Base-by-base conservation (phyloP, 495 filamentous ascomycete species). In the Darksidea phi region DNA sequence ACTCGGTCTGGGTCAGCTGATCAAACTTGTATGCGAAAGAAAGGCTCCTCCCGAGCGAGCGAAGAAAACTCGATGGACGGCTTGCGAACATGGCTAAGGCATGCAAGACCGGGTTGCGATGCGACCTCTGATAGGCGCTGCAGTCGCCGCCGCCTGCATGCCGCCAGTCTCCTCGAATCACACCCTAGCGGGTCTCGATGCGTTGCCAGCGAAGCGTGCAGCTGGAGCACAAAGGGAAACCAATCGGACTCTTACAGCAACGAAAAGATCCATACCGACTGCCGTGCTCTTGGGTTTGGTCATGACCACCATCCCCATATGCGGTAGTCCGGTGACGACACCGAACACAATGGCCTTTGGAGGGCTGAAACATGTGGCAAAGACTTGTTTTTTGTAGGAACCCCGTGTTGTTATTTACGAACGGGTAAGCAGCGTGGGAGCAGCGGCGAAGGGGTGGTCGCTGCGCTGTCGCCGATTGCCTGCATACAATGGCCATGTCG, bases 191-290 rank as follows among this genome's bases (percentile, higher is more conserved):
- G 8, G 8, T 6, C 20, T 12, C 10, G 63, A 55, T 57, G 63
- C 63, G 57, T 61, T 66, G 63, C 63, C 63, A 66, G 63, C 63
- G 43, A 55, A 66, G 63, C 63, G 41, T 60, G 56, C 56, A 60
- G 49, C 50, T 49, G 10, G 28, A 53, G 57, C 57, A 43, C 51
- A 10, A 50, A 36, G 56, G 63, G 49, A 50, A 48, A 17, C 54
- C 61, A 54, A 64, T 54, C 41, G 54, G 18, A 21, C 61, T 53
- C 34, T 12, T 37, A 24, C 54, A 45, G 42, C 48, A 2, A 13
- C 32, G n/a, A 56, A 21, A 12, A n/a, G 20, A 25, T 10, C 13
- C 53, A 50, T 45, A 43, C 54, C 61, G 54, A 53, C 46, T 43
- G n/a, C 61, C 61, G 48, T 48, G 41, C 10, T 28, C 21, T 38